Evolutionary conservation across 495 filamentous ascomycete species (phyloP), one percentile per base, ranked within the genome.

Genomic region (Penicillium pancosmium): DNA sequence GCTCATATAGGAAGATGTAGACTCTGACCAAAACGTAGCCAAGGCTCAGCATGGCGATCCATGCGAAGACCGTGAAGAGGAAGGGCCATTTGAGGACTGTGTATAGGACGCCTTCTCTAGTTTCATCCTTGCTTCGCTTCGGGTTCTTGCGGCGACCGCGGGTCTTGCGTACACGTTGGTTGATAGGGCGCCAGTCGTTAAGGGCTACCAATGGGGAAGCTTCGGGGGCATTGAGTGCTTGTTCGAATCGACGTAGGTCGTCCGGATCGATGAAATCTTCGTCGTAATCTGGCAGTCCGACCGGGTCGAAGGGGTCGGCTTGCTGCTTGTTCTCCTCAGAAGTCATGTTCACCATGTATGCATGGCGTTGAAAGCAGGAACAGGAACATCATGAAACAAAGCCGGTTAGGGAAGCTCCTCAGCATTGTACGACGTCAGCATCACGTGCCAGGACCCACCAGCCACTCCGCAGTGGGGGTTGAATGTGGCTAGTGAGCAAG

Each of bases 81-180:
- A 98, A 82, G 6, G 94, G 95, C 91, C 92, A 97, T 71, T 97
- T 96, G 47, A 96, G 76, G 25, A 98, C 67, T 2, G 81, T 82
- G 70, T 98, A 98, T 13, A 95, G 81, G 63, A 93, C 91, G 0
- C 94, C 94, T 74, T 98, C 94, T 50, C 94, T 79, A 3, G 93
- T 97, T 73, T 98, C 94, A 70, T 98, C 94, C 60, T 85, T 90
- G 52, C 86, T 87, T 52, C 89, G 80, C 59, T 68, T 72, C 9
- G 74, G 74, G 19, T 59, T 60, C 56, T 78, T 80, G 57, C 75
- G 74, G 34, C 78, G 74, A 25, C 70, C 67, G 15, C 77, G 71
- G 51, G 70, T 75, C 51, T 77, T 74, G n/a, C 82, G 78, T 5
- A 91, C 82, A 33, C 81, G 83, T 62, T 91, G 84, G 53, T 86